Base-by-base conservation (phyloP, 352 stramenopile species). In the Pythium sp. region DNA sequence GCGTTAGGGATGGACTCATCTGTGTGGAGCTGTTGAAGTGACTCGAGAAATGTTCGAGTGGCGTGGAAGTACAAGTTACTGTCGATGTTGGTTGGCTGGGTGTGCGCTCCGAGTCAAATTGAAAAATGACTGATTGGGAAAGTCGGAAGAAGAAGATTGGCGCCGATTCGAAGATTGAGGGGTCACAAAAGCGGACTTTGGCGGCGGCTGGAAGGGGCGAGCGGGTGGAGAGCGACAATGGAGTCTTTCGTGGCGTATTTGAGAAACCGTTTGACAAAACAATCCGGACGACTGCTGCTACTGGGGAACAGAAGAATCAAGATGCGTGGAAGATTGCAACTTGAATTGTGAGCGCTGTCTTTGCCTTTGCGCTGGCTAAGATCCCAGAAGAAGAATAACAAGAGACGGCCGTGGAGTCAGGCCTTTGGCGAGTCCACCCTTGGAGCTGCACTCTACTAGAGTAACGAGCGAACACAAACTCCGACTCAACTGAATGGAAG, bases 171-270 rank as follows among this genome's bases (percentile, higher is more conserved):
- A 38, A 62, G 32, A 12, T 46, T 46, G 28, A 62, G 32, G 20
- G 32, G 56, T 32, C 56, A 62, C 56, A 32, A 62, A 62, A 62
- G 56, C 56, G 32, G 58, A 64, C 58, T 64, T 63, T 51, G 58
- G n/a, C 32, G 47, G 41, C 38, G n/a, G 36, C 38, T 51, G 58
- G 58, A 56, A 51, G 24, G 9, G 24, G 51, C 51, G 24, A 14
- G 51, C 51, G 24, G 43, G 43, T 3, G 43, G 43, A 15, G 6
- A 57, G 30, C 26, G 53, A 58, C 53, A 58, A 58, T 58, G 53
- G 11, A 11, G 26, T 26, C 7, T 14, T 36, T 36, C 24, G 51
- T 64, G 58, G 58, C 38, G 58, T 64, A 64, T 64, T 64, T 34
- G 53, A 36, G 56, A 32, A 20, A 46, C 22, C 58, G 43, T 63